Percentiles rank a stretch among this genome's conserved stretches.
These are phyloP conservation scores for Thielaviopsis populi DNA, from an alignment of 2,329 filamentous ascomycete species.

Conservation along the genomic window DNA sequence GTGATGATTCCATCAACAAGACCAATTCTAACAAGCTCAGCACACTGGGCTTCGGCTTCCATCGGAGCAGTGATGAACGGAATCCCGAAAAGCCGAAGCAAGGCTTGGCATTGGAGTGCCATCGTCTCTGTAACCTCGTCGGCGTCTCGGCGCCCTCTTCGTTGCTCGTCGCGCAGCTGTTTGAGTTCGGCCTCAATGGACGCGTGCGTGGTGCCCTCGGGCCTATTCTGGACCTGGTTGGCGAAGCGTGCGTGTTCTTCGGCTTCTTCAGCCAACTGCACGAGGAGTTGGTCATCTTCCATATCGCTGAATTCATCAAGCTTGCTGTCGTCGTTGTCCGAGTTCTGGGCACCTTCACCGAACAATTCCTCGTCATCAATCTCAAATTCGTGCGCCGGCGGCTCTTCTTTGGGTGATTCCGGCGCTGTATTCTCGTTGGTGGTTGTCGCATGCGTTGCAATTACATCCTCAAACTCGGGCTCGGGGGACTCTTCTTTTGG, in stretches of 20 bases:
- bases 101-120: conserved; percentile 85
- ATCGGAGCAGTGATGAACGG: conserved; percentile 96
- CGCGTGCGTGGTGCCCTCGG: conserved; percentile 51
- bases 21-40: conserved; percentile 69
- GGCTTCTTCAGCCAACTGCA: conserved; percentile 73
- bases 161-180: conserved; percentile 80
- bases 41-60: conserved; percentile 97
- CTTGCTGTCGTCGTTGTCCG: conserved; percentile 2
- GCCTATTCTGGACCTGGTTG: conserved; percentile 66
- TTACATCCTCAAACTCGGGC: conserved; percentile 11
- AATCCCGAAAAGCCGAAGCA: conserved; percentile 79
- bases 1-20: conserved; percentile 96
- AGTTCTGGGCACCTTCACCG: conserved; percentile 24
- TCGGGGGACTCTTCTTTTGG: conserved; percentile 8
- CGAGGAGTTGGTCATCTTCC: conserved; percentile 79
- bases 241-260: conserved; percentile 92
- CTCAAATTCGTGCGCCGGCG: conserved; percentile 24
- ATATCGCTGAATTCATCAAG: conserved; percentile 68
- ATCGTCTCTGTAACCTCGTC: conserved; percentile 95
- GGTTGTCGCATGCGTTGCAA: neutral
- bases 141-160: conserved; percentile 86
- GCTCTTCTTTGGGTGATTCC: neutral
- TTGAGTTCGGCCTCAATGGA: conserved; percentile 81
- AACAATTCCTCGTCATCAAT: conserved; percentile 29
- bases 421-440: neutral